These are phyloP conservation scores for Pichia sp. DNA, from an alignment of 1,139 yeast genomes.

Conservation along the genomic window DNA sequence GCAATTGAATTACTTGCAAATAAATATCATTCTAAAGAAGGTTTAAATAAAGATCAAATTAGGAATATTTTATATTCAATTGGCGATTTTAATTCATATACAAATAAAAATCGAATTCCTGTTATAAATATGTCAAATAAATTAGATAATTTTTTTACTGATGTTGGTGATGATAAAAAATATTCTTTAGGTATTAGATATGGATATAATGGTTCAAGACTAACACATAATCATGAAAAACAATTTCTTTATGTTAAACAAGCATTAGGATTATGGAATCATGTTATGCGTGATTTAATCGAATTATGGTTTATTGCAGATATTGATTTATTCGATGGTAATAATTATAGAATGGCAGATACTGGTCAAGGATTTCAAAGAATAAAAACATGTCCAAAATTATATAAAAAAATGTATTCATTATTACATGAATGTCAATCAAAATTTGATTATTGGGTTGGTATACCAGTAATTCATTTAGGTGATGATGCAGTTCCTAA, in stretches of 20 bases:
- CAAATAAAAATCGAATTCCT: slow-evolving; percentile 62
- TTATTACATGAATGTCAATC: slow-evolving; percentile 56
- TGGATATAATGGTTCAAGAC: slow-evolving; percentile 60
- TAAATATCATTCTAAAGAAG: slow-evolving; percentile 34
- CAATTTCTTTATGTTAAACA: slow-evolving; percentile 67
- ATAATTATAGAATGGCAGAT: slow-evolving; percentile 50
- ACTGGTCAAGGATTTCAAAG: slow-evolving; percentile 77
- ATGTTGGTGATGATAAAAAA: slow-evolving; percentile 28
- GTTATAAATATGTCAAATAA: slow-evolving; percentile 52
- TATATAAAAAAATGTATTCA: slow-evolving; percentile 61
- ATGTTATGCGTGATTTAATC: slow-evolving; percentile 68
- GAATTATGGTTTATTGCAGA: slow-evolving; percentile 69
- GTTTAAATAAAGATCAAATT: slow-evolving; percentile 48
- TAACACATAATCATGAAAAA: slow-evolving; percentile 62
- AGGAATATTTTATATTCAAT: slow-evolving; percentile 64
- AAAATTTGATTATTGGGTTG: slow-evolving; percentile 62
- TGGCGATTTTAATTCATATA: slow-evolving; percentile 67
- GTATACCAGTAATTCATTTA: slow-evolving; percentile 66
- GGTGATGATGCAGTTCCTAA: slow-evolving; percentile 80
- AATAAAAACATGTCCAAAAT: slow-evolving; percentile 60
- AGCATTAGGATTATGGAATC: slow-evolving; percentile 64
- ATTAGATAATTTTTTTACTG: slow-evolving; percentile 45
- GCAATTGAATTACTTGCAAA: slow-evolving; percentile 54
- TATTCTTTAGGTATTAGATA: slow-evolving; percentile 55
- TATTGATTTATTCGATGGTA: slow-evolving; percentile 50